These are phyloP conservation scores for Metschnikowia aberdeeniae DNA, from an alignment of 805 yeast species.

Conservation along the genomic window DNA sequence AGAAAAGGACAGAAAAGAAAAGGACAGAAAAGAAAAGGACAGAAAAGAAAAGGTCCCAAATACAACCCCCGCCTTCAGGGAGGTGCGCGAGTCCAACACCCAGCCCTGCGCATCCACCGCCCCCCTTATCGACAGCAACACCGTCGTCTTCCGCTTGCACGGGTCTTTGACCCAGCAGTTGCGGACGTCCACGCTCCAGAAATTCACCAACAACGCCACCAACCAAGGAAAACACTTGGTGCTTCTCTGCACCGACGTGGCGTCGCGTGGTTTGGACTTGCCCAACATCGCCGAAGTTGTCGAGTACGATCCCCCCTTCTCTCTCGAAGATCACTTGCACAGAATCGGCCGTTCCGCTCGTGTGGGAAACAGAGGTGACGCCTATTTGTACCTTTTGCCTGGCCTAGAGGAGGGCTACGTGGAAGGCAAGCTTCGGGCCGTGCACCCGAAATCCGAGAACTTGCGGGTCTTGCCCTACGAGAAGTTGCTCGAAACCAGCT, in stretches of 20 bases:
- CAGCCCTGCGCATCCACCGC: constrained; percentile 46
- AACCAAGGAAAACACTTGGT: constrained; percentile 50
- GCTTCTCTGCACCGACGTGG: constrained; percentile 94
- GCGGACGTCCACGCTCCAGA: constrained; percentile 71
- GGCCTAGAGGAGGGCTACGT: constrained; percentile 85
- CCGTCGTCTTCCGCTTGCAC: constrained; percentile 65
- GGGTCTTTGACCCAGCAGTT: constrained; percentile 85
- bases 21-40: background rate
- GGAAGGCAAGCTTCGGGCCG: constrained; percentile 42
- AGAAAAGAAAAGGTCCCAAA: background rate
- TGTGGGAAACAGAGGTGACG: constrained; percentile 84
- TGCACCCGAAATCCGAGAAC: constrained; percentile 36
- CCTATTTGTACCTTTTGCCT: constrained; percentile 77
- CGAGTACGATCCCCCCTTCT: constrained; percentile 93
- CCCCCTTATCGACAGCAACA: constrained; percentile 44
- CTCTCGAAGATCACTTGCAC: constrained; percentile 91
- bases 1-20: too few relatives aligned
- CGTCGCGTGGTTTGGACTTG: constrained; percentile 92
- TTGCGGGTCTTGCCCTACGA: constrained; percentile 35
- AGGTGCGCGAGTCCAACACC: constrained; percentile 9
- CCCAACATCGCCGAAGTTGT: constrained; percentile 82
- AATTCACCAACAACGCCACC: constrained; percentile 45
- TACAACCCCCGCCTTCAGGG: constrained; percentile 1
- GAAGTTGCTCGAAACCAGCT: constrained; percentile 28
- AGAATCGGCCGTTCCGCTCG: constrained; percentile 98